A percentile compares a stretch with the other conserved stretches of the same genome.
Evolutionary conservation across 2,329 filamentous ascomycete species (phyloP).

Genomic region (Graphium sp.): DNA sequence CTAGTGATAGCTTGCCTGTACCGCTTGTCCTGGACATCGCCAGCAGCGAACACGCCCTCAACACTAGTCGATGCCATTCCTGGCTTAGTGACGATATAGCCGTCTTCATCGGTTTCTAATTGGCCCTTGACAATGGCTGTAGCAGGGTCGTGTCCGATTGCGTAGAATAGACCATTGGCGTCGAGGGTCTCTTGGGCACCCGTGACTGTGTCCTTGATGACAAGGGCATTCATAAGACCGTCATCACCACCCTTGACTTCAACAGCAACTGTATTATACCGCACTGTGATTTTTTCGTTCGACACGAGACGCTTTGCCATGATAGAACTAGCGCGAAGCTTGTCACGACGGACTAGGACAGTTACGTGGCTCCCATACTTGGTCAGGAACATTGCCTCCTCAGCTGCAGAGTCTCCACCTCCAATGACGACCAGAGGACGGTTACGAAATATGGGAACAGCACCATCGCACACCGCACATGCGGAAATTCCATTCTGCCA

Average conservation of each 20-base stretch:
- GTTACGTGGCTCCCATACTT: conserved; percentile 95
- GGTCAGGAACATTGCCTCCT: conserved; percentile 93
- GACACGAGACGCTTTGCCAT: conserved; percentile 75
- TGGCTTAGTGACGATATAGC: conserved; percentile 78
- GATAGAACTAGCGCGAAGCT: conserved; percentile 73
- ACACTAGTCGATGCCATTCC: conserved; percentile 80
- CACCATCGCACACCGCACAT: conserved; percentile 94
- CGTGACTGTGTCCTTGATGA: conserved; percentile 62
- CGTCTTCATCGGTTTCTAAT: conserved; percentile 73
- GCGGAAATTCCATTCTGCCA: conserved; percentile 96
- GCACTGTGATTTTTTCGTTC: conserved; percentile 81
- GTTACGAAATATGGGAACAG: conserved; percentile 91
- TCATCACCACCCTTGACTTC: conserved; percentile 76
- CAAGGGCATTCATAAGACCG: conserved; percentile 76
- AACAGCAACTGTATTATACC: conserved; percentile 65
- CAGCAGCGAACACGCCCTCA: conserved; percentile 86
- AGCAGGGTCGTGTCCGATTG: conserved; percentile 90
- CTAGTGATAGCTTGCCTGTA: conserved; percentile 97
- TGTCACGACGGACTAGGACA: conserved; percentile 77
- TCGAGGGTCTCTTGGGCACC: conserved; percentile 70
- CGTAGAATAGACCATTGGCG: conserved; percentile 91
- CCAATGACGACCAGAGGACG: conserved; percentile 93
- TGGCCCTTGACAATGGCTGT: conserved; percentile 83
- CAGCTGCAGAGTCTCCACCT: conserved; percentile 89
- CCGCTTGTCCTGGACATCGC: conserved; percentile 96